A percentile compares a stretch with the other conserved stretches of the same genome.
These are phyloP conservation scores for Lipomyces chichibuensis DNA, from an alignment of 805 yeast species.

Conservation along the genomic window DNA sequence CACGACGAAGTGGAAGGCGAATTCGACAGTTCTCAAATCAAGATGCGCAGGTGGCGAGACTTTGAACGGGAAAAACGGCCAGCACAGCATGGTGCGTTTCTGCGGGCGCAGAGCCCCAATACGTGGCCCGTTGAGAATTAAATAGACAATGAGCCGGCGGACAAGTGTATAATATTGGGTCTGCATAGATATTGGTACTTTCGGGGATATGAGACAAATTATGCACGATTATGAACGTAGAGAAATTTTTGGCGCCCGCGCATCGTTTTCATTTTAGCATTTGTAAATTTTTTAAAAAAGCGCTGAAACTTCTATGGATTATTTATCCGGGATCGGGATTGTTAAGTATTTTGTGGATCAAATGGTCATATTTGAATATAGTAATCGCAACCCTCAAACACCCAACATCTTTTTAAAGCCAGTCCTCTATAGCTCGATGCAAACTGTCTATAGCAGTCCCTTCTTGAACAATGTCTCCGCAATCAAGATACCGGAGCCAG, in stretches of 20 bases:
- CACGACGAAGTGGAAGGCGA: constrained; percentile 74
- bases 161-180: neutral
- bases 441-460: constrained; percentile 57
- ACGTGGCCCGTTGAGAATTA: constrained; percentile 5
- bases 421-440: neutral
- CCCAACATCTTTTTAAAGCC: neutral
- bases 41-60: constrained; percentile 94
- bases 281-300: neutral
- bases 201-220: neutral
- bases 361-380: neutral
- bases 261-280: neutral
- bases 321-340: neutral
- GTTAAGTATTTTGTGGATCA: neutral
- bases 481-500: constrained; percentile 95
- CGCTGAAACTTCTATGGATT: neutral
- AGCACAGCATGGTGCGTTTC: neutral
- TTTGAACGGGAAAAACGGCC: constrained; percentile 64
- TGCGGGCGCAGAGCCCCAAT: constrained; percentile 6
- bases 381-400: neutral
- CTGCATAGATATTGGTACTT: neutral
- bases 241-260: neutral
- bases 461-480: constrained; percentile 87
- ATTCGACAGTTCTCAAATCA: constrained; percentile 87
- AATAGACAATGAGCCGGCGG: neutral
- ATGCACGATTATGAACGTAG: neutral